Conservation (phyloP, 1,284 basidiomycete species). For the Mrakiaceae sp. region DNA sequence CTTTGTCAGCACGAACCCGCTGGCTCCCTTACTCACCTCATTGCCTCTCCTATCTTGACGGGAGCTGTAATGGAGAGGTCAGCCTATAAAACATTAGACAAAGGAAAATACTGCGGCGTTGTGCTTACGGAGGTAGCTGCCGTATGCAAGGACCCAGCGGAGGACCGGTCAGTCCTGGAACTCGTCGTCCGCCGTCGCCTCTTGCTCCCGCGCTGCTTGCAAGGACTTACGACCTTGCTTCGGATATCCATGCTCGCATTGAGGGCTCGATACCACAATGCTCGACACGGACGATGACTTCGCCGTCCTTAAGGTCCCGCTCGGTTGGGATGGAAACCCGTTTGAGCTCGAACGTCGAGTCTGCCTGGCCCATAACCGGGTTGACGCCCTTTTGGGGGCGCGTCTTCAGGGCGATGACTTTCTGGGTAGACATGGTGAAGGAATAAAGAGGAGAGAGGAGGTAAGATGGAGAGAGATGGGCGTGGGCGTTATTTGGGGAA, state of each 20-base stretch:
- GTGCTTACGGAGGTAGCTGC: too few species aligned
- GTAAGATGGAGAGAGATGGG: too few species aligned
- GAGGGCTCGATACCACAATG: conserved; percentile 72
- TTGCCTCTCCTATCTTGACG: conserved; percentile 66
- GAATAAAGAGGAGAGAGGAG: not conserved
- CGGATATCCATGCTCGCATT: conserved; percentile 71
- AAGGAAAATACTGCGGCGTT: too few species aligned
- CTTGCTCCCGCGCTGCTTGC: too few species aligned
- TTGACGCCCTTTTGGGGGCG: not conserved
- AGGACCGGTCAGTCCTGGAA: too few species aligned
- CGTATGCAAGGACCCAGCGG: too few species aligned
- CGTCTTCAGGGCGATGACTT: not conserved
- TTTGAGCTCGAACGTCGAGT: conserved; percentile 48
- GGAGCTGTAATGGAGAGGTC: conserved; percentile 24
- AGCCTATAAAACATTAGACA: too few species aligned
- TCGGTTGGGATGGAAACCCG: conserved; percentile 41
- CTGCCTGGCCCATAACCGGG: not conserved
- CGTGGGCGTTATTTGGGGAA: too few species aligned
- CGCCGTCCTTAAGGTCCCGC: conserved; percentile 43
- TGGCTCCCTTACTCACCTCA: conserved; percentile 41
- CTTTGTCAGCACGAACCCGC: too few species aligned
- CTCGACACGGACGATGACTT: conserved; percentile 60
- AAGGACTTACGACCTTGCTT: conserved; percentile 51
- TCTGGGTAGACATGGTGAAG: not conserved
- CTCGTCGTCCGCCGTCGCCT: too few species aligned